A percentile compares a stretch with the other conserved stretches of the same genome.
These are phyloP conservation scores for Sporothrix pseudoabietina DNA, from an alignment of 2,329 filamentous ascomycete species.

Conservation along the genomic window DNA sequence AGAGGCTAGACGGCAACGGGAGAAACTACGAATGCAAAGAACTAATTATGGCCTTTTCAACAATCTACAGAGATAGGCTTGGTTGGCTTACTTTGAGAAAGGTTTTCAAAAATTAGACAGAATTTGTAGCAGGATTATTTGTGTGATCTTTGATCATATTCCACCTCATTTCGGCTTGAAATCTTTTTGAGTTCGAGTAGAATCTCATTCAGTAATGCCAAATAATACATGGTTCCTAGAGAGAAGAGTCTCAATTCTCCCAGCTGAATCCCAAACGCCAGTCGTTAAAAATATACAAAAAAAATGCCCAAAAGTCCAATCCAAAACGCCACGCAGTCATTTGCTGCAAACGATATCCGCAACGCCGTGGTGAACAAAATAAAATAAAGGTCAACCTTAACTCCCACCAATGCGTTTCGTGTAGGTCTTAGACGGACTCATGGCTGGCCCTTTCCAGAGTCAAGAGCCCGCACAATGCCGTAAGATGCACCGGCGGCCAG, in stretches of 20 bases:
- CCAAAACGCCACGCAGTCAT: slow-evolving; percentile 3
- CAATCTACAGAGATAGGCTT: too few relatives aligned
- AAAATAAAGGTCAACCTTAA: background rate
- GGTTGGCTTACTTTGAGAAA: too few relatives aligned
- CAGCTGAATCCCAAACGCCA: slow-evolving; percentile 1
- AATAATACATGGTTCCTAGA: background rate
- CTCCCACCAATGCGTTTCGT: background rate
- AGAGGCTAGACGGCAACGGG: background rate
- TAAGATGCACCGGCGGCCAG: slow-evolving; percentile 68
- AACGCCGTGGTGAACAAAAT: background rate
- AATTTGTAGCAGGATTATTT: too few relatives aligned
- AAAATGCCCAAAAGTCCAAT: slow-evolving; percentile 1
- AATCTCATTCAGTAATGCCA: background rate
- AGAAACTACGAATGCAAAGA: background rate
- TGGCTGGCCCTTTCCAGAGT: slow-evolving; percentile 39
- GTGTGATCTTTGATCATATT: too few relatives aligned
- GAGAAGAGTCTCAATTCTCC: slow-evolving; percentile 7
- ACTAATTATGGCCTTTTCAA: background rate
- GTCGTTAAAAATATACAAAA: background rate
- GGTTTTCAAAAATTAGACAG: too few relatives aligned
- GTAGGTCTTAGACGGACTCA: background rate
- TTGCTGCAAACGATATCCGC: background rate
- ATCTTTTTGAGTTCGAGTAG: background rate
- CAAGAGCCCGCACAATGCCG: slow-evolving; percentile 61
- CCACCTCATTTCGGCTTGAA: background rate